phyloP scores from a whole-genome alignment of 306 rosid genomes.

The Quercus wislizeni region DNA sequence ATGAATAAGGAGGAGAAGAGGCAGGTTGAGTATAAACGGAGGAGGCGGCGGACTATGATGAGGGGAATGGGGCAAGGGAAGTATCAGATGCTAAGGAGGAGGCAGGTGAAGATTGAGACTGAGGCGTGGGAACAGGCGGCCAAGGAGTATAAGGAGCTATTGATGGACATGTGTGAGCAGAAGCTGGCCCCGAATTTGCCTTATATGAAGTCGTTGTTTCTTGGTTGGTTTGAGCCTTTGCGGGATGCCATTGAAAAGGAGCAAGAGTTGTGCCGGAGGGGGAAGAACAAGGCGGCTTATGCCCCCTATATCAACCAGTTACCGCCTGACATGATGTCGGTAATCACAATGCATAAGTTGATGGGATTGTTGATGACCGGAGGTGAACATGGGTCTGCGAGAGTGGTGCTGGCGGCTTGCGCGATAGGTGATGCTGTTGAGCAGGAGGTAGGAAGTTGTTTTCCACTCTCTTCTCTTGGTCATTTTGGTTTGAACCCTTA shows the following conservation, averaged over 20 bases:
- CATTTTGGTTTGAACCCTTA: neutral
- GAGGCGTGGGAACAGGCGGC: slow-evolving; percentile 84
- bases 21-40: slow-evolving; percentile 23
- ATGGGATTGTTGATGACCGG: slow-evolving; percentile 77
- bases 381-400: slow-evolving; percentile 45
- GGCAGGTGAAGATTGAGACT: slow-evolving; percentile 86
- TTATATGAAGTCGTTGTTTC: slow-evolving; percentile 79
- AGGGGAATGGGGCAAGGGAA: slow-evolving; percentile 43
- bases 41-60: slow-evolving; percentile 1
- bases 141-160: slow-evolving; percentile 74
- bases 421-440: slow-evolving; percentile 82
- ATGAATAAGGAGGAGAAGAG: slow-evolving; percentile 50
- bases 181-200: slow-evolving; percentile 93
- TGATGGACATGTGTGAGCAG: slow-evolving; percentile 88
- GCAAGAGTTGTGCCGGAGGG: slow-evolving; percentile 44
- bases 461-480: slow-evolving; percentile 20
- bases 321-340: slow-evolving; percentile 85
- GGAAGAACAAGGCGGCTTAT: slow-evolving; percentile 43
- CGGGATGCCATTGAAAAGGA: slow-evolving; percentile 63
- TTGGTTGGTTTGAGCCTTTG: slow-evolving; percentile 96
- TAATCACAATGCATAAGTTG: slow-evolving; percentile 92
- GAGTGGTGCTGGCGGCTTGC: slow-evolving; percentile 67
- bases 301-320: slow-evolving; percentile 63
- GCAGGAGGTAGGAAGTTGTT: slow-evolving; percentile 69
- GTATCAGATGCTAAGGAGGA: slow-evolving; percentile 48